Evolutionary conservation across 1,284 basidiomycete species (phyloP).

Genomic region (Leccinum griseonigrum): DNA sequence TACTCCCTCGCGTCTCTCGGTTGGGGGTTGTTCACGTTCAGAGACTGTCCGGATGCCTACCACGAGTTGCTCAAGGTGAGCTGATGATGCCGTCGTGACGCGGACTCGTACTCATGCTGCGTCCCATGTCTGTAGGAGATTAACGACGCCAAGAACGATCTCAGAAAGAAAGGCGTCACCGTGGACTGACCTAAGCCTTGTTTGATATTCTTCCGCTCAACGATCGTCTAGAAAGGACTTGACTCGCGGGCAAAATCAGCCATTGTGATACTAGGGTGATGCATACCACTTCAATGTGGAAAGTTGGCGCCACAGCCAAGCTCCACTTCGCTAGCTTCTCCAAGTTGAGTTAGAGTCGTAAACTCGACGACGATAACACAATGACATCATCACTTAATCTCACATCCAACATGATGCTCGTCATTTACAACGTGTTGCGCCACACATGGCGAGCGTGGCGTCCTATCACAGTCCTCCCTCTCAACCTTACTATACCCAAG

Average conservation of each 20-base stretch:
- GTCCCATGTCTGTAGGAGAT: slow-evolving; percentile 48
- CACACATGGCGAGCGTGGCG: not conserved
- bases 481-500: not conserved
- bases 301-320: too few relatives aligned
- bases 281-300: too few relatives aligned
- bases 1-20: slow-evolving; percentile 74
- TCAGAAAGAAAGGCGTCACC: slow-evolving; percentile 36
- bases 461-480: not conserved
- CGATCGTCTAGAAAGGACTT: not conserved
- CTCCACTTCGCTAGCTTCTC: too few relatives aligned
- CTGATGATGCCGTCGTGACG: not conserved
- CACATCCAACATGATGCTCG: too few relatives aligned
- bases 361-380: too few relatives aligned
- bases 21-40: slow-evolving; percentile 67
- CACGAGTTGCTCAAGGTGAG: slow-evolving; percentile 60
- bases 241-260: not conserved
- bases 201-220: not conserved
- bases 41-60: slow-evolving; percentile 78
- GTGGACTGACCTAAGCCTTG: slow-evolving; percentile 53
- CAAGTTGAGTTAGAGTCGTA: too few relatives aligned
- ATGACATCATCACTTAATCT: too few relatives aligned
- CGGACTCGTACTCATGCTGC: not conserved
- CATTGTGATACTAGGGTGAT: not conserved
- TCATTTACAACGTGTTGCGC: not conserved
- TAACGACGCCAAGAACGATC: slow-evolving; percentile 64